These are phyloP conservation scores for Basipetospora chlamydospora DNA, from an alignment of 2,329 filamentous ascomycete species.

Conservation along the genomic window DNA sequence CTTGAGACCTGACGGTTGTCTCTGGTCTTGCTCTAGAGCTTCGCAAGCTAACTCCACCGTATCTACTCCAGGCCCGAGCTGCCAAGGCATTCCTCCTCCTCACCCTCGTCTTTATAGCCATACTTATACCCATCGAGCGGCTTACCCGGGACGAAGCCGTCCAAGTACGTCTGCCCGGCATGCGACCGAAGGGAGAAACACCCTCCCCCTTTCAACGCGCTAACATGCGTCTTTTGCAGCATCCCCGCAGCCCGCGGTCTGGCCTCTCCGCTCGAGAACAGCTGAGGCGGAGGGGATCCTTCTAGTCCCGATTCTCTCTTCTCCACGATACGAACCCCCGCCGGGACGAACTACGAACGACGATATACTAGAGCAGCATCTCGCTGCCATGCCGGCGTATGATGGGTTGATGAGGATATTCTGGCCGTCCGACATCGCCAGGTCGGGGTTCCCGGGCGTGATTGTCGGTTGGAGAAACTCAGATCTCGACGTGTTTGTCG, in stretches of 20 bases:
- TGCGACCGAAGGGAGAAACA: not conserved
- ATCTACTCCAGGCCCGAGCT: conserved; percentile 51
- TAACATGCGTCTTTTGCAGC: conserved; percentile 33
- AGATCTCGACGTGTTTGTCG: conserved; percentile 74
- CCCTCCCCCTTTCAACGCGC: not conserved
- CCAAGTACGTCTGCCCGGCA: too few relatives aligned
- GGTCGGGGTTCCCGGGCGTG: conserved; percentile 61
- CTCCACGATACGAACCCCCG: not conserved
- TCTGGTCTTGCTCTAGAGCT: too few relatives aligned
- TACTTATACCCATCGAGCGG: conserved; percentile 72
- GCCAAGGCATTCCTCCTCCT: conserved; percentile 74
- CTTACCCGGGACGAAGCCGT: conserved; percentile 68
- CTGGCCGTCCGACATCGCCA: conserved; percentile 79
- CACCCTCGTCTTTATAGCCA: conserved; percentile 68
- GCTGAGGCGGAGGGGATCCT: conserved; percentile 83
- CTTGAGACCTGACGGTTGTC: too few relatives aligned
- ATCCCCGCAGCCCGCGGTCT: conserved; percentile 62
- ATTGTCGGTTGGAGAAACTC: conserved; percentile 96
- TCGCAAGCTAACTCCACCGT: conserved; percentile 1
- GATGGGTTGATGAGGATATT: conserved; percentile 96
- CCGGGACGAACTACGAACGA: too few relatives aligned
- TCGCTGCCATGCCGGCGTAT: conserved; percentile 50
- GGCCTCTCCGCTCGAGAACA: conserved; percentile 94
- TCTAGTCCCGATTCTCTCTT: conserved; percentile 36
- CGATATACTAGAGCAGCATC: too few relatives aligned